Conservation (phyloP, 164 flowering plant species). For the Vitis rupestris region DNA sequence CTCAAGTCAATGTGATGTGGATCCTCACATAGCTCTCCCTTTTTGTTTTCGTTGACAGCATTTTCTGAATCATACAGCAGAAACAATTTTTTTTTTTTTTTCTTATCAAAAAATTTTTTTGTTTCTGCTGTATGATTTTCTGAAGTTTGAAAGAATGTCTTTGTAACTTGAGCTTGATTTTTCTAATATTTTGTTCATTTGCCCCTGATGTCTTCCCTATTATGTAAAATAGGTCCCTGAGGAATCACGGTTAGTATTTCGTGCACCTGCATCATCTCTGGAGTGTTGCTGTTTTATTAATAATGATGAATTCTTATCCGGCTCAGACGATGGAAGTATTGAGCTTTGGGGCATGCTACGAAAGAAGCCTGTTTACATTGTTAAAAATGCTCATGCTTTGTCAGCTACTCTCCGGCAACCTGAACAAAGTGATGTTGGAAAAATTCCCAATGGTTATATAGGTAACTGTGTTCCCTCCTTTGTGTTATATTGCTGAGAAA, state of each 20-base stretch:
- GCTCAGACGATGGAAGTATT: conserved; percentile 95
- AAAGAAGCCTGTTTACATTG: conserved; percentile 82
- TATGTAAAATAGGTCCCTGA: conserved; percentile 72
- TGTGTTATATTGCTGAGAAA: too few species aligned
- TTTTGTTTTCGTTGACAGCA: too few species aligned
- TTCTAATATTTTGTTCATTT: neutral
- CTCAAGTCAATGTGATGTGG: too few species aligned
- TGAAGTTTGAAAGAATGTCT: too few species aligned
- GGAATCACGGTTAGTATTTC: conserved; percentile 73
- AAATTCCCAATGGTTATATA: conserved; percentile 34
- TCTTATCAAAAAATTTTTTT: too few species aligned
- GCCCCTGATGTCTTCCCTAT: neutral
- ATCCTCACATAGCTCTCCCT: too few species aligned
- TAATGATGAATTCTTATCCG: conserved; percentile 85
- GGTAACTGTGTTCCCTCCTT: conserved; percentile 35
- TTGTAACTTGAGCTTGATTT: neutral
- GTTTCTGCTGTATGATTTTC: too few species aligned
- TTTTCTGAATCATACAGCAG: too few species aligned
- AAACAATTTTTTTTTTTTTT: too few species aligned
- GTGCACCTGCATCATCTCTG: conserved; percentile 73
- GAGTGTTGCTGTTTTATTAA: conserved; percentile 80
- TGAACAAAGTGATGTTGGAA: conserved; percentile 24
- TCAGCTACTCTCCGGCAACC: conserved; percentile 11
- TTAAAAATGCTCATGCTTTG: conserved; percentile 79
- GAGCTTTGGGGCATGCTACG: conserved; percentile 67